Evolutionary conservation across 345 rosid genomes (phyloP), one percentile per base, ranked within the genome.

Genomic region (Eutrema japonicum): DNA sequence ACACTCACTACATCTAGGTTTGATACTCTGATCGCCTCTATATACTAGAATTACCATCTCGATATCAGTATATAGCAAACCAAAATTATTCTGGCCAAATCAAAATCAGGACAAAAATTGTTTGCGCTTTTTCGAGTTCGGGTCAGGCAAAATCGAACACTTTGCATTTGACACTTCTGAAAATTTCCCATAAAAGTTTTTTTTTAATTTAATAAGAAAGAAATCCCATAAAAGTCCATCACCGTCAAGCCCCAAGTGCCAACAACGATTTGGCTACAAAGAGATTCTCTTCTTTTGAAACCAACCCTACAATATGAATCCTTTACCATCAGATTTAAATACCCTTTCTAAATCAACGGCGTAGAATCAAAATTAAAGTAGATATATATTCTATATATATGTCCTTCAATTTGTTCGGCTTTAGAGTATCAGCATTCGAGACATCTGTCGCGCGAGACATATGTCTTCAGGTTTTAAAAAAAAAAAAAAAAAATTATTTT

Each of bases 401-500:
- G 40, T 48, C 16, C 22, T 59, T 68, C 56, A 13, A 5, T 68
- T 42, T 68, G 73, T 53, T 59, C 27, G 26, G 12, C 74, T 75
- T 75, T 60, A 43, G 43, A n/a, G n/a, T n/a, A n/a, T n/a, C n/a
- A n/a, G n/a, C n/a, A n/a, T n/a, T n/a, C n/a, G n/a, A n/a, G n/a
- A n/a, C n/a, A n/a, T n/a, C n/a, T n/a, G n/a, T n/a, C n/a, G n/a
- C n/a, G n/a, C n/a, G n/a, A n/a, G n/a, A n/a, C n/a, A n/a, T n/a
- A n/a, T n/a, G n/a, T n/a, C n/a, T n/a, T n/a, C n/a, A n/a, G n/a
- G n/a, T n/a, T n/a, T n/a, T n/a, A n/a, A n/a, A n/a, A n/a, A n/a
- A n/a, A n/a, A n/a, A n/a, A n/a, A n/a, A n/a, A n/a, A n/a, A n/a
- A n/a, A n/a, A n/a, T n/a, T n/a, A n/a, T n/a, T n/a, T n/a, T n/a